These are phyloP conservation scores for Mortierella antarctica DNA, from an alignment of 192 early-diverging fungal genomes.

Conservation along the genomic window DNA sequence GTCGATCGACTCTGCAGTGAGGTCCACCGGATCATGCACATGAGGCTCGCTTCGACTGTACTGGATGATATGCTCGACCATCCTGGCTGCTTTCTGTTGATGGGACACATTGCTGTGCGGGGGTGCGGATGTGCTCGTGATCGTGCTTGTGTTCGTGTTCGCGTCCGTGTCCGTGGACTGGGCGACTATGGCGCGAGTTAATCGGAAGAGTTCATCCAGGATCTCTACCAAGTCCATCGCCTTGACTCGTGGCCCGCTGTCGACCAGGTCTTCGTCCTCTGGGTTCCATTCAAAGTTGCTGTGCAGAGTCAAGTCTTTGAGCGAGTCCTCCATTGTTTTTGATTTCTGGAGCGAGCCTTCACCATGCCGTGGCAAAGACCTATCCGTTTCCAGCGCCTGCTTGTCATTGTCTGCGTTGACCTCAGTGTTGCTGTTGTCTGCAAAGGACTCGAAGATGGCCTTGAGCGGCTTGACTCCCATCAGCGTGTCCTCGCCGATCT, in stretches of 20 bases:
- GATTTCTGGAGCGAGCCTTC: constrained; percentile 10
- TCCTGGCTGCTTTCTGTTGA: constrained; percentile 17
- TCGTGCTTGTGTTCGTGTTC: constrained; percentile 2
- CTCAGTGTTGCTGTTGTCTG: not conserved
- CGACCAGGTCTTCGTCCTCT: constrained; percentile 23
- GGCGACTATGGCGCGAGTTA: constrained; percentile 13
- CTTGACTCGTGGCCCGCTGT: constrained; percentile 22
- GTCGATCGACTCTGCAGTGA: constrained; percentile 25
- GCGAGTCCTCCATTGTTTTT: constrained; percentile 41
- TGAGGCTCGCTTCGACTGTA: constrained; percentile 5
- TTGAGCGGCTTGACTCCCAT: constrained; percentile 26
- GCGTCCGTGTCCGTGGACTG: not conserved
- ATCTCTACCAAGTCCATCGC: constrained; percentile 39
- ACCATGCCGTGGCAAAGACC: not conserved
- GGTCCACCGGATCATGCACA: constrained; percentile 11
- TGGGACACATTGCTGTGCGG: not conserved
- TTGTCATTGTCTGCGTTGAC: not conserved
- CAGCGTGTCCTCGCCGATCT: constrained; percentile 3
- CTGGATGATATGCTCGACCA: constrained; percentile 42
- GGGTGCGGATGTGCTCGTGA: not conserved
- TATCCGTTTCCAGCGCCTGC: not conserved
- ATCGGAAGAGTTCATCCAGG: constrained; percentile 29
- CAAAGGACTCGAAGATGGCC: constrained; percentile 45
- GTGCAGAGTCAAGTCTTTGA: constrained; percentile 23
- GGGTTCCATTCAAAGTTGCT: constrained; percentile 47